Conservation (phyloP, 1,284 basidiomycete genomes). For the Inonotus hispidus region DNA sequence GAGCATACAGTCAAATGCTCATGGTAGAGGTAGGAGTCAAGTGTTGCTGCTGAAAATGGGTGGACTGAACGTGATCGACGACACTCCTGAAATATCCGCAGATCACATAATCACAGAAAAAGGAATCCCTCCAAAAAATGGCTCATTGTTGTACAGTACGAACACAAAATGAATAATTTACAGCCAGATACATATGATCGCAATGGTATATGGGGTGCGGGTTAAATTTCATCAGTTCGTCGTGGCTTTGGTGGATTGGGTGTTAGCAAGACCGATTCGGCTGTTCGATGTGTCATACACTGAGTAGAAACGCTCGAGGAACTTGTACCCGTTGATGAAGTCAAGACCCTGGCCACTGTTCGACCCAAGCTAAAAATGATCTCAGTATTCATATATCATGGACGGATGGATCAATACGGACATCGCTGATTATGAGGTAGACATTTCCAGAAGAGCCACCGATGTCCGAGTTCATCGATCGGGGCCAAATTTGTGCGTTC, state of each 20-base stretch:
- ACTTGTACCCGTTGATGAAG: constrained; percentile 26
- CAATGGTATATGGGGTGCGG: background rate
- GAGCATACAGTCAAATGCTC: background rate
- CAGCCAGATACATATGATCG: background rate
- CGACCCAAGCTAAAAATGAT: constrained; percentile 9
- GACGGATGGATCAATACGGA: background rate
- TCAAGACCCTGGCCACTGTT: constrained; percentile 30
- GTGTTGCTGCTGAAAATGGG: background rate
- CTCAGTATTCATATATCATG: background rate
- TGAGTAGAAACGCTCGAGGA: constrained; percentile 48
- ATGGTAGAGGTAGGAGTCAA: background rate
- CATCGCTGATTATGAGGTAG: constrained; percentile 21
- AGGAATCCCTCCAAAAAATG: background rate
- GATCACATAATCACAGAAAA: background rate
- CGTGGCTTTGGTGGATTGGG: constrained; percentile 35
- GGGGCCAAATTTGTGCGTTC: constrained; percentile 22
- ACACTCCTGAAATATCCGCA: background rate
- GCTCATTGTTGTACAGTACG: background rate
- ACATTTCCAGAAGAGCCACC: constrained; percentile 15
- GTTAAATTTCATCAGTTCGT: constrained; percentile 32
- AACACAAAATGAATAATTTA: background rate
- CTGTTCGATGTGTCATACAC: constrained; percentile 54
- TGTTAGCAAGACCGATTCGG: constrained; percentile 42
- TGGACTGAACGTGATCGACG: background rate
- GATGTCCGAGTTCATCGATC: constrained; percentile 19